phyloP scores from a whole-genome alignment of 2,329 filamentous ascomycete species.

The Diaporthe caulivora region DNA sequence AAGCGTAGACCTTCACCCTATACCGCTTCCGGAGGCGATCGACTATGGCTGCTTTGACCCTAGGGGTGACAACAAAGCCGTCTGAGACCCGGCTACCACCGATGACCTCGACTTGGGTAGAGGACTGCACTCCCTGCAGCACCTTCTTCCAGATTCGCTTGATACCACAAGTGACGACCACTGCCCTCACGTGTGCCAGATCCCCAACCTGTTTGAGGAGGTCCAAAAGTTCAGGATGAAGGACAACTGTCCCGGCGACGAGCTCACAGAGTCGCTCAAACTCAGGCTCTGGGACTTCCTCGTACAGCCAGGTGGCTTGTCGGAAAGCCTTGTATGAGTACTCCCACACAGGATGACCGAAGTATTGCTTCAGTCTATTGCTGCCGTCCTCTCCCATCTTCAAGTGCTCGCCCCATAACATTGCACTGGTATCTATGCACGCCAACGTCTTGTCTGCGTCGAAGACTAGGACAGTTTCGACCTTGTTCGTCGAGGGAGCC shows the following conservation, averaged over 20 bases:
- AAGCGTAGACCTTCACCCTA: slow-evolving; percentile 8
- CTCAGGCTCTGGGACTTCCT: slow-evolving; percentile 54
- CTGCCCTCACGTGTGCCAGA: slow-evolving; percentile 54
- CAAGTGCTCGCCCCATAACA: slow-evolving; percentile 60
- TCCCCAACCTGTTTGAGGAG: slow-evolving; percentile 53
- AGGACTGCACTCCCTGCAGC: slow-evolving; percentile 57
- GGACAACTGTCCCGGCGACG: slow-evolving; percentile 54
- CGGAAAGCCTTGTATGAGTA: slow-evolving; percentile 69
- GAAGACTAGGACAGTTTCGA: slow-evolving; percentile 64
- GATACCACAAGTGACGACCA: slow-evolving; percentile 69
- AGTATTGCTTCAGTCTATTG: slow-evolving; percentile 58
- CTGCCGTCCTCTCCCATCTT: slow-evolving; percentile 2
- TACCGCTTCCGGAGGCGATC: not conserved
- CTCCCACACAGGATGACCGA: slow-evolving; percentile 54
- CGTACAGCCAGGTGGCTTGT: slow-evolving; percentile 65
- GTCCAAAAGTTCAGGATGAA: slow-evolving; percentile 61
- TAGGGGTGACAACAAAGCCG: slow-evolving; percentile 62
- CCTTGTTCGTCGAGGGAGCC: slow-evolving; percentile 15
- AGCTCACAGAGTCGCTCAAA: slow-evolving; percentile 60
- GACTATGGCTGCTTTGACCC: slow-evolving; percentile 57
- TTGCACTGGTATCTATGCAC: slow-evolving; percentile 59
- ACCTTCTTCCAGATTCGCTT: slow-evolving; percentile 67
- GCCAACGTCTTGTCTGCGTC: slow-evolving; percentile 71
- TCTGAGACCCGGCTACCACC: slow-evolving; percentile 62
- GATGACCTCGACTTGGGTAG: slow-evolving; percentile 60